These are phyloP conservation scores for Yamadazyma atlantica DNA, from an alignment of 1,139 yeast genomes.

Conservation along the genomic window DNA sequence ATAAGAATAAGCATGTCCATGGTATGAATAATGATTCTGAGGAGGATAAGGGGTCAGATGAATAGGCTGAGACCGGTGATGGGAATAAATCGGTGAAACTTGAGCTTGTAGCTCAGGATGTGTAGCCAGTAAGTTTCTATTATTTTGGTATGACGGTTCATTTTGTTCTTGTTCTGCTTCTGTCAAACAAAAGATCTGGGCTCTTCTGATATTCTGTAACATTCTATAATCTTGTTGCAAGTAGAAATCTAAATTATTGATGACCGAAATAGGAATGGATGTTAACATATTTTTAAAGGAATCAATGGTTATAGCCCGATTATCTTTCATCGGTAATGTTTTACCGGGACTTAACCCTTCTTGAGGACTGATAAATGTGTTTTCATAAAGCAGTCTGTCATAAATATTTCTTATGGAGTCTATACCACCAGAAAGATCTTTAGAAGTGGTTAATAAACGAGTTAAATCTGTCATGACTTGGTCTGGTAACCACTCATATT, in stretches of 20 bases:
- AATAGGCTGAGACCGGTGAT: not conserved
- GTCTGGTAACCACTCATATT: not conserved
- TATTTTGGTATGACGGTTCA: too few relatives aligned
- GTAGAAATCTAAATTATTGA: slow-evolving; percentile 10
- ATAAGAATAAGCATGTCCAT: not conserved
- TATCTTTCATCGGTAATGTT: not conserved
- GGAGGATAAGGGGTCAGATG: not conserved
- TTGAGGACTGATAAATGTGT: not conserved
- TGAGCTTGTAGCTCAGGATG: not conserved
- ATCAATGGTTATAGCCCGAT: not conserved
- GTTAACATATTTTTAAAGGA: not conserved
- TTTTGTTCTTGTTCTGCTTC: not conserved
- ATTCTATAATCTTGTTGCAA: slow-evolving; percentile 5
- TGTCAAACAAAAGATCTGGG: slow-evolving; percentile 3
- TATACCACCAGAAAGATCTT: slow-evolving; percentile 2
- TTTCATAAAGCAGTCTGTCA: slow-evolving; percentile 2
- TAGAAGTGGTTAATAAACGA: slow-evolving; percentile 1
- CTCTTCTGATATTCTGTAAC: slow-evolving; percentile 6
- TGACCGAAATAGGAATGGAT: slow-evolving; percentile 8
- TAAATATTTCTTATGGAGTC: slow-evolving; percentile 2
- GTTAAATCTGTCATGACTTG: not conserved
- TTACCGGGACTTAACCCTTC: not conserved
- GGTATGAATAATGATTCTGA: not conserved
- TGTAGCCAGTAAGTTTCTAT: slow-evolving; percentile 2
- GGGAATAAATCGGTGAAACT: not conserved